Percentiles rank a stretch among this genome's conserved stretches.
phyloP scores from a whole-genome alignment of 148 eudicot genomes.

The Spergularia marina region DNA sequence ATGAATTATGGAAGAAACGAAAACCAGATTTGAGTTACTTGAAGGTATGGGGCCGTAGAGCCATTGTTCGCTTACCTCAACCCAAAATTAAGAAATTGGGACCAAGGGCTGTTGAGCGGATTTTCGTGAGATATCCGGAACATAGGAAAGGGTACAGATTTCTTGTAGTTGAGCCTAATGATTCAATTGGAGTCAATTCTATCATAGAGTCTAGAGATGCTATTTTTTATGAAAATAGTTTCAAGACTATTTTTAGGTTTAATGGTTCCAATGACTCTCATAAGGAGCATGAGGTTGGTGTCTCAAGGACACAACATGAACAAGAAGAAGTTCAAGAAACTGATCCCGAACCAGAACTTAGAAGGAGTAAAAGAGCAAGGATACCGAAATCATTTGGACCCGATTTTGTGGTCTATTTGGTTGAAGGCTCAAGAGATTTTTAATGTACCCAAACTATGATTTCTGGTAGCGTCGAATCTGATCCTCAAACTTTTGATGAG shows the following conservation, averaged over 20 bases:
- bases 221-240: too few relatives aligned
- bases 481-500: neutral
- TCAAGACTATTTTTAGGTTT: neutral
- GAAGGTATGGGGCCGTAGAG: slow-evolving; percentile 6
- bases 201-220: neutral
- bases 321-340: too few relatives aligned
- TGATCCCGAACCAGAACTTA: too few relatives aligned
- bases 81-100: neutral
- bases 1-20: neutral
- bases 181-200: neutral
- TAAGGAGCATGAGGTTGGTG: too few relatives aligned
- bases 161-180: neutral
- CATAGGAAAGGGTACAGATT: neutral
- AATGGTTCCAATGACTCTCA: neutral
- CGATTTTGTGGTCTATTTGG: neutral
- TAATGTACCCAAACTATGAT: too few relatives aligned
- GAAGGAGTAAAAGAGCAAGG: neutral
- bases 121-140: neutral
- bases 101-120: neutral
- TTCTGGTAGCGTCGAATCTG: neutral
- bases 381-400: neutral
- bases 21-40: neutral
- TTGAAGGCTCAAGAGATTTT: neutral
- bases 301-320: too few relatives aligned
- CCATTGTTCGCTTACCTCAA: neutral